Evolutionary conservation across 495 filamentous ascomycete genomes (phyloP).

Genomic region (Penicillium cinerascens): DNA sequence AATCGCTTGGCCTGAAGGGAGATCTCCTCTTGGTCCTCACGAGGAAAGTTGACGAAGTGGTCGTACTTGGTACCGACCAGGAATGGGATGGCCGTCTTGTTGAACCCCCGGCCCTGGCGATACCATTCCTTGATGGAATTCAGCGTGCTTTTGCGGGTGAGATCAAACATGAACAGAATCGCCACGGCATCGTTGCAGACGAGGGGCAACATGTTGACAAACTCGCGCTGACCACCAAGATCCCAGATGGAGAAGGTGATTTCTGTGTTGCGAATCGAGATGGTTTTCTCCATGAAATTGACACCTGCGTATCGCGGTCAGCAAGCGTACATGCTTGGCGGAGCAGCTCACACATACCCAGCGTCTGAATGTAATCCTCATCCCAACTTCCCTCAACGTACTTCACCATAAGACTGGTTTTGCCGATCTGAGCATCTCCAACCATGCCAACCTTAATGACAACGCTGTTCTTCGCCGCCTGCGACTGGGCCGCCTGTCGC

Average conservation of each 20-base stretch:
- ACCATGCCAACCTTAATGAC: constrained; percentile 99
- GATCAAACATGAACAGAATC: constrained; percentile 98
- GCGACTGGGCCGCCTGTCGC: constrained; percentile 40
- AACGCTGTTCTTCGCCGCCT: constrained; percentile 71
- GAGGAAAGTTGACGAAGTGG: constrained; percentile 96
- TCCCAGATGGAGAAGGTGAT: constrained; percentile 99
- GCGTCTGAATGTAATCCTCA: constrained; percentile 98
- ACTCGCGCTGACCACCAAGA: constrained; percentile 94
- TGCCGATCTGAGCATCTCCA: constrained; percentile 97
- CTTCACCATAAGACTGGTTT: constrained; percentile 99
- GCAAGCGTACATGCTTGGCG: constrained; percentile 1
- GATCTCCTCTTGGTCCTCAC: constrained; percentile 97
- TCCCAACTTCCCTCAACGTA: constrained; percentile 99
- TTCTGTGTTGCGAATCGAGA: constrained; percentile 98
- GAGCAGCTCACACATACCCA: constrained; percentile 55
- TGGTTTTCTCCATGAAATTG: constrained; percentile 99
- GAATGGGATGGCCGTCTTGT: constrained; percentile 98
- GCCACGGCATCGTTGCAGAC: constrained; percentile 99
- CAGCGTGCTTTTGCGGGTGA: constrained; percentile 94
- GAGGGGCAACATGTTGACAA: constrained; percentile 97
- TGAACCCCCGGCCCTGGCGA: constrained; percentile 93
- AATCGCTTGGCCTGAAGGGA: constrained; percentile 95
- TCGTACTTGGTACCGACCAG: constrained; percentile 97
- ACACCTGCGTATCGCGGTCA: constrained; percentile 53
- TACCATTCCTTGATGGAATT: constrained; percentile 99